Conservation (phyloP, 106 monocot species). For the Chionographis japonica region DNA sequence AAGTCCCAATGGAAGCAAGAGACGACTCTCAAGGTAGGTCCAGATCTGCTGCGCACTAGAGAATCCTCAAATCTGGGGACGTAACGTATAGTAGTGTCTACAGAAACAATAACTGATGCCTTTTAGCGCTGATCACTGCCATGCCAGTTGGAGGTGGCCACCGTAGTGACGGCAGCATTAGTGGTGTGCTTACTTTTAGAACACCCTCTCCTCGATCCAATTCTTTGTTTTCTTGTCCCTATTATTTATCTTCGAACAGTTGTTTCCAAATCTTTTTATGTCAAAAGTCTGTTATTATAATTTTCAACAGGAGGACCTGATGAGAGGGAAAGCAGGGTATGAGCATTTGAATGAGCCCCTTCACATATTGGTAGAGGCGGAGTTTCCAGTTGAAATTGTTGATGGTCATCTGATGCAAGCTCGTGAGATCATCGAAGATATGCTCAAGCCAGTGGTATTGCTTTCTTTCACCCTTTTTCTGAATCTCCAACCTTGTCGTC, state of each 20-base stretch:
- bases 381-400: conserved; percentile 50
- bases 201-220: too few species aligned
- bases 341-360: conserved; percentile 63
- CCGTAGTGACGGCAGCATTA: too few species aligned
- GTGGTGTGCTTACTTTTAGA: too few species aligned
- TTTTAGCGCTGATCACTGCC: too few species aligned
- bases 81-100: too few species aligned
- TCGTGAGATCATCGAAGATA: conserved; percentile 48
- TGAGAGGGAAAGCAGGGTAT: conserved; percentile 64
- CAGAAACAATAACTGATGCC: too few species aligned
- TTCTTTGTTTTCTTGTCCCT: not conserved
- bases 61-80: too few species aligned
- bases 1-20: too few species aligned
- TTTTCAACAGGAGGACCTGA: conserved; percentile 39
- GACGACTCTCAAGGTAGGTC: too few species aligned
- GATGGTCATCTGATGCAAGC: conserved; percentile 53
- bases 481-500: not conserved
- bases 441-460: conserved; percentile 62
- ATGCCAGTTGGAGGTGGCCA: too few species aligned
- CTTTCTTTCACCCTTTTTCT: not conserved
- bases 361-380: conserved; percentile 59
- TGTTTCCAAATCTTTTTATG: not conserved
- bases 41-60: too few species aligned
- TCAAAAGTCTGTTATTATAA: not conserved
- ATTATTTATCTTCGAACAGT: not conserved